Conservation (phyloP, 345 rosid genomes). For the Dimocarpus longan region DNA sequence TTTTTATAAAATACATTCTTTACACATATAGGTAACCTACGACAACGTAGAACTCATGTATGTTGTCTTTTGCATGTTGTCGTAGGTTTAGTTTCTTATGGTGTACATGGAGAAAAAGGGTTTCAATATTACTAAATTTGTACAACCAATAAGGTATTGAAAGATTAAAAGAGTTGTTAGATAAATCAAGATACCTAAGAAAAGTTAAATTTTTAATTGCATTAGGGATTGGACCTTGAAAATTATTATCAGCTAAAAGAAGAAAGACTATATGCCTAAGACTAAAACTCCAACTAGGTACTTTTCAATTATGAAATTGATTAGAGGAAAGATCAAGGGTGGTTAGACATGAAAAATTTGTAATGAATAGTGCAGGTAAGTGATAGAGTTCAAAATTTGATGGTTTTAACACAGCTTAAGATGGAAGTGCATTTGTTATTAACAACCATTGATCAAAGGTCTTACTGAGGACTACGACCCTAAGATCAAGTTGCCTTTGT, state of each 20-base stretch:
- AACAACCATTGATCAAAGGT: neutral
- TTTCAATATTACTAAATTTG: neutral
- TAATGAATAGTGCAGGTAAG: neutral
- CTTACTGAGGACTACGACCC: too few species aligned
- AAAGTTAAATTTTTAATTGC: neutral
- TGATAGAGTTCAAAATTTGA: neutral
- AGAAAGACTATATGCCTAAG: neutral
- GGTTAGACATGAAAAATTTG: neutral
- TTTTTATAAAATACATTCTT: too few species aligned
- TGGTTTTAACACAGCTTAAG: too few species aligned
- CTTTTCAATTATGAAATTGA: neutral
- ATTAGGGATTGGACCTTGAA: neutral
- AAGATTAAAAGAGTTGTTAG: neutral
- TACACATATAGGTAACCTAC: too few species aligned
- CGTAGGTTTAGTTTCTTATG: too few species aligned
- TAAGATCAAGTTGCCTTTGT: too few species aligned
- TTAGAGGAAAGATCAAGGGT: neutral
- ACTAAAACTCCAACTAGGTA: neutral
- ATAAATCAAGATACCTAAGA: neutral
- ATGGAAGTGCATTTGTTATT: too few species aligned
- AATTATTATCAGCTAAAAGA: neutral
- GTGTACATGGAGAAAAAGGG: neutral
- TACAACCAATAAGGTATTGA: slow-evolving; percentile 16
- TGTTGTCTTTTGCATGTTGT: too few species aligned
- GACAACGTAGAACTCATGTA: too few species aligned